These are phyloP conservation scores for sunflower (Helianthus annuus) DNA, from an alignment of 129 eudicot genomes.

Conservation along the genomic window HanXRQr2.0-SUNRISE NC_035439.2:143780797-143781296, in stretches of 20 bases:
- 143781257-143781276: no score
- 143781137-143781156: no score
- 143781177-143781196: no score
- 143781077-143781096: neutral
- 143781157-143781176: no score
- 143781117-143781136: no score
- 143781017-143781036: conserved; percentile 89
- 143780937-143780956: conserved; percentile 88
- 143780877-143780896: conserved; percentile 98
- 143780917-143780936: conserved; percentile 99
- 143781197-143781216: no score
- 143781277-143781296: no score
- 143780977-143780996: conserved; percentile 99
- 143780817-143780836: conserved; percentile 92
- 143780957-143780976: conserved; percentile 96
- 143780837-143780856: conserved; percentile 94
- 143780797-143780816: conserved; percentile 96
- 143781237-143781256: no score
- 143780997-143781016: conserved; percentile 86
- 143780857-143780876: conserved; percentile 92
- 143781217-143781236: no score
- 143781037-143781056: conserved; percentile 57
- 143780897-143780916: conserved; percentile 98
- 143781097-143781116: no score
- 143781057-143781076: conserved; percentile 17